phyloP scores from a whole-genome alignment of 768 basidiomycete species.

The Boletus pseudopeckii region DNA sequence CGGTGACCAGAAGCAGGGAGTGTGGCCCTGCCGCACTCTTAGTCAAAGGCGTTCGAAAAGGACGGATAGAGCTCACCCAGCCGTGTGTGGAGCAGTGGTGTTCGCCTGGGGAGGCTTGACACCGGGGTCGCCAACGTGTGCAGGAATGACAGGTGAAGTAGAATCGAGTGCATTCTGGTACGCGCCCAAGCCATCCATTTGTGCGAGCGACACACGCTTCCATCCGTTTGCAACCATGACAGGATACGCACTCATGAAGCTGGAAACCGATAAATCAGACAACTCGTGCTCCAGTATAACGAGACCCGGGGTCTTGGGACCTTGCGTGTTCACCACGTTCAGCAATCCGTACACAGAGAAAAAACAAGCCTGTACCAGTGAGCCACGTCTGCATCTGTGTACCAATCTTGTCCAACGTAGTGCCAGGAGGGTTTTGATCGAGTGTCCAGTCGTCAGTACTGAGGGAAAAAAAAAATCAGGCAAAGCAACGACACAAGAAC shows the following conservation, averaged over 20 bases:
- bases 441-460: conserved; percentile 81
- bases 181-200: conserved; percentile 35
- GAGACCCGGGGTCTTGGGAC: conserved; percentile 74
- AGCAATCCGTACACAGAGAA: neutral
- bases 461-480: neutral
- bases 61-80: conserved; percentile 4
- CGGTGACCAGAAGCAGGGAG: neutral
- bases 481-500: neutral
- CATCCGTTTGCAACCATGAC: conserved; percentile 67
- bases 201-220: conserved; percentile 58
- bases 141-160: conserved; percentile 27
- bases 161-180: conserved; percentile 47
- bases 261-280: conserved; percentile 51
- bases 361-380: conserved; percentile 33
- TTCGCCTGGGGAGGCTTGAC: conserved; percentile 17
- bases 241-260: conserved; percentile 66
- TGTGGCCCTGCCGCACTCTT: conserved; percentile 1
- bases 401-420: conserved; percentile 47
- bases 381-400: conserved; percentile 54
- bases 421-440: conserved; percentile 34
- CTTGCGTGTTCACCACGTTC: conserved; percentile 25
- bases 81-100: conserved; percentile 1
- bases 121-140: conserved; percentile 17
- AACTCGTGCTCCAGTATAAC: conserved; percentile 86
- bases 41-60: neutral